Base-by-base conservation (phyloP, 257 asterid genomes). In the Apocynum venetum region DNA sequence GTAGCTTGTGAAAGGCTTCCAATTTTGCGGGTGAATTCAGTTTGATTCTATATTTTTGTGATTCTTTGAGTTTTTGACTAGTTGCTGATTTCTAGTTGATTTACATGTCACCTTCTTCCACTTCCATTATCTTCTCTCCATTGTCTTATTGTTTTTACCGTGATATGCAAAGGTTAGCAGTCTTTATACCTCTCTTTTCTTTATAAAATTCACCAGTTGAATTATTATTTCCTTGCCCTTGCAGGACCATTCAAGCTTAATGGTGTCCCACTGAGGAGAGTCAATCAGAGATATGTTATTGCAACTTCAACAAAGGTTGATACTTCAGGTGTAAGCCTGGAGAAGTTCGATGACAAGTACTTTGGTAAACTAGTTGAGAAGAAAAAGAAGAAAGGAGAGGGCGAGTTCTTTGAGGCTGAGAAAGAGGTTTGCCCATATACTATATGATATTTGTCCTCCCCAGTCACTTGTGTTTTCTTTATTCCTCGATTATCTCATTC, bases 181-280 rank as follows among this genome's bases (percentile, higher is more conserved):
- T 14, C 6, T 3, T 17, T 44, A 6, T 57, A 12, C 20, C 11
- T 5, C 4, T 25, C 13, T 48, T 48, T 47, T 48, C 56, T 46
- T 47, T 2, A 0, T 48, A 36, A 20, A 7, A 17, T 43, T 68
- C 25, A 19, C 41, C 1, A 10, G 8, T 19, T 68, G 73, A 68
- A 6, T 8, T 19, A 17, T 17, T 4, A 68, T 43, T 41, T n/a
- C 55, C 43, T 11, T 75, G n/a, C n/a, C 35, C 4, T 14, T 49
- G 17, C 61, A 82, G 85, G 85, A 56, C 86, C 86, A 10, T 83
- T 76, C 82, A 83, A 77, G 75, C 35, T 83, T 41, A 83, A 83
- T 77, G 86, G 86, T 57, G 86, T 83, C 7, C 86, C 86, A 56
- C 38, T 83, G 61, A 83, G 86, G 78, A 81, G 86, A 15, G 82